These are phyloP conservation scores for Trichoderma parareesei DNA, from an alignment of 495 filamentous ascomycete species.

Conservation along the genomic window DNA sequence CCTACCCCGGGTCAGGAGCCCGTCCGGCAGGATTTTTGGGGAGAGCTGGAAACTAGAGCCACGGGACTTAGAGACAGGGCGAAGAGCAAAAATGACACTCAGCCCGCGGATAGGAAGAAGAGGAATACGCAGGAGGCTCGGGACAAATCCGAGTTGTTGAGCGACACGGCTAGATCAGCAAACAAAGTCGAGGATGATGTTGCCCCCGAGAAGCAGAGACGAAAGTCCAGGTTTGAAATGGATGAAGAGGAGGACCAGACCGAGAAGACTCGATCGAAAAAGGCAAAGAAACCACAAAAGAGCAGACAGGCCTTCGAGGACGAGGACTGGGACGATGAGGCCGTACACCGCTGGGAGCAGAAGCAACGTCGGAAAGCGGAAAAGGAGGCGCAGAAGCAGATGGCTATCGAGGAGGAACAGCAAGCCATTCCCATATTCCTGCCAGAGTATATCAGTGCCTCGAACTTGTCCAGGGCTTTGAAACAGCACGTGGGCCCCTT, in stretches of 20 bases:
- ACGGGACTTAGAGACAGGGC: background rate
- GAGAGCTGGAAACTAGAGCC: conserved; percentile 6
- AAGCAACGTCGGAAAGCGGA: conserved; percentile 27
- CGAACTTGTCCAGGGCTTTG: conserved; percentile 72
- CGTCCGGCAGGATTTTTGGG: conserved; percentile 5
- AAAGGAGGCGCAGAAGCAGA: conserved; percentile 19
- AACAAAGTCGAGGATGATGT: background rate
- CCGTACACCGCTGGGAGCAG: conserved; percentile 23
- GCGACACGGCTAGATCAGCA: background rate
- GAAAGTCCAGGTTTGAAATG: background rate
- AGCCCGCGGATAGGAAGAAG: conserved; percentile 15
- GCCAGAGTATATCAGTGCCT: conserved; percentile 84
- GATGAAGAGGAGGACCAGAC: conserved; percentile 5
- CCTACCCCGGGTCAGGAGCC: background rate
- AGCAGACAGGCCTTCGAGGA: conserved; percentile 9
- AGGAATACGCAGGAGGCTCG: background rate
- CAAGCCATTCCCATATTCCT: conserved; percentile 52
- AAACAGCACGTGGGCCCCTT: conserved; percentile 56
- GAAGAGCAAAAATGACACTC: conserved; percentile 8
- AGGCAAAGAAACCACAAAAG: conserved; percentile 8
- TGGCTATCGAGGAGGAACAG: conserved; percentile 20
- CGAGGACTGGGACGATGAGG: conserved; percentile 25
- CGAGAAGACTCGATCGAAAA: background rate
- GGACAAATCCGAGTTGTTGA: background rate
- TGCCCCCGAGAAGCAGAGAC: conserved; percentile 1